phyloP scores from a whole-genome alignment of 139 green algal species.

The Deuterostichococcus epilithicus region DNA sequence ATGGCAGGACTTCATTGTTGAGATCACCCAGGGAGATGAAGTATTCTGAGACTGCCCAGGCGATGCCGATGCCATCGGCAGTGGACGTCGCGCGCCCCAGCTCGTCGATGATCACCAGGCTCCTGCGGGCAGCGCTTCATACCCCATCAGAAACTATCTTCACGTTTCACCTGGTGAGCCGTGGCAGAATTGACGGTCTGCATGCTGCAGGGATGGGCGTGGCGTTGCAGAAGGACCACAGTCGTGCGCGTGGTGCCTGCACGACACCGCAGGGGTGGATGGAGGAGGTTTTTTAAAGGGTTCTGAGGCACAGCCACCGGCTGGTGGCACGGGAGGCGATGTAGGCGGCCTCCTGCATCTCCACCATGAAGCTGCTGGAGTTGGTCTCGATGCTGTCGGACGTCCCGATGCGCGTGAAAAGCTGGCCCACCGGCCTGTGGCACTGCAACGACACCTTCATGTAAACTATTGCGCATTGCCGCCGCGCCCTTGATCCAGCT shows the following conservation, averaged over 20 bases:
- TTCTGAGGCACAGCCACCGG: background rate
- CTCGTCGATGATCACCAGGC: slow-evolving; percentile 84
- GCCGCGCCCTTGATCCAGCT: background rate
- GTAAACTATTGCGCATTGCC: too few relatives aligned
- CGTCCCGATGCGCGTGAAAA: slow-evolving; percentile 68
- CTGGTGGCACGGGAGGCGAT: slow-evolving; percentile 26
- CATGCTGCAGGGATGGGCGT: too few relatives aligned
- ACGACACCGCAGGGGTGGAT: too few relatives aligned
- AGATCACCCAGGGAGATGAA: slow-evolving; percentile 19
- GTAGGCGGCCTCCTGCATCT: slow-evolving; percentile 50
- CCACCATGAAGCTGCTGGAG: slow-evolving; percentile 70
- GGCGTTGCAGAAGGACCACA: slow-evolving; percentile 41
- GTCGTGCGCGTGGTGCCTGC: too few relatives aligned
- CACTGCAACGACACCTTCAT: background rate
- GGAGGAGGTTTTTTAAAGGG: too few relatives aligned
- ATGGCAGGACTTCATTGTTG: too few relatives aligned
- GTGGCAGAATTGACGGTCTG: too few relatives aligned
- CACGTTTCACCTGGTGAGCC: background rate
- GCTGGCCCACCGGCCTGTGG: slow-evolving; percentile 34
- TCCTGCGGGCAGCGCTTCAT: slow-evolving; percentile 8
- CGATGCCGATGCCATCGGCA: slow-evolving; percentile 65
- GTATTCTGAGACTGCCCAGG: slow-evolving; percentile 64
- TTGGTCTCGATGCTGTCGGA: slow-evolving; percentile 75
- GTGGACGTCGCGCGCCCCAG: slow-evolving; percentile 73
- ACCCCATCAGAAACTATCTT: background rate